A percentile compares a stretch with the other conserved stretches of the same genome.
Conservation (phyloP, 768 basidiomycete genomes). For the Termitomyces eurrhizus region DNA sequence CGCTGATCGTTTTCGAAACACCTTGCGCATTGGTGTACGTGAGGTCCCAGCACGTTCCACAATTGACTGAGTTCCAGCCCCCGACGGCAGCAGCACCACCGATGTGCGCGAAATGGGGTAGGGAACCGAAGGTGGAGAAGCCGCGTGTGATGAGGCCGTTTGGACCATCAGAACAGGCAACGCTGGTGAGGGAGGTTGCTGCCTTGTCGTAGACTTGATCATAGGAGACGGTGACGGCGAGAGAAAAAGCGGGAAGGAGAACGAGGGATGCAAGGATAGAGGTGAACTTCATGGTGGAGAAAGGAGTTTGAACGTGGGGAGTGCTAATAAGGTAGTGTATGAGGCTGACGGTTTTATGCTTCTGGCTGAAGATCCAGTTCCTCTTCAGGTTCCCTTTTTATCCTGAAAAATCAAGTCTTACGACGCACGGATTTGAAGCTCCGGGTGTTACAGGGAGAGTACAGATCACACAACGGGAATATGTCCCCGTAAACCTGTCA, state of each 20-base stretch:
- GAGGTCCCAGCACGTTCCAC: constrained; percentile 53
- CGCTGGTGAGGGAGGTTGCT: constrained; percentile 5
- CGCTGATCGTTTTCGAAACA: constrained; percentile 28
- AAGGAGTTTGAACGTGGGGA: background rate
- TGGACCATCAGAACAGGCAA: constrained; percentile 46
- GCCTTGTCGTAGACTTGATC: constrained; percentile 19
- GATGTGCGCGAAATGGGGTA: constrained; percentile 52
- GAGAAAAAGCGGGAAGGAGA: constrained; percentile 10
- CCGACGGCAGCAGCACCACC: constrained; percentile 43
- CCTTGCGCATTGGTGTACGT: constrained; percentile 30
- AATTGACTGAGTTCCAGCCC: constrained; percentile 42
- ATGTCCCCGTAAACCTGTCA: background rate
- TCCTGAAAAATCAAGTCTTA: constrained; percentile 19
- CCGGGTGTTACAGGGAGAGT: no score
- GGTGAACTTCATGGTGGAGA: constrained; percentile 30
- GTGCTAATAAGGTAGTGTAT: background rate
- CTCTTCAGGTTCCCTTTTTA: background rate
- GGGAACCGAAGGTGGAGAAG: constrained; percentile 38
- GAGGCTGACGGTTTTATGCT: background rate
- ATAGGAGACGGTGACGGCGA: constrained; percentile 21
- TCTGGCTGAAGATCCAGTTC: no score
- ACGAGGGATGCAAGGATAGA: constrained; percentile 15
- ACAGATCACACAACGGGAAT: background rate
- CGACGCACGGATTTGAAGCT: background rate
- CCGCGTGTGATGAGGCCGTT: constrained; percentile 36